Percentiles rank a stretch among this genome's conserved stretches.
Conservation (phyloP, 2,329 filamentous ascomycete species). For the Cordyceps cateniannulata region DNA sequence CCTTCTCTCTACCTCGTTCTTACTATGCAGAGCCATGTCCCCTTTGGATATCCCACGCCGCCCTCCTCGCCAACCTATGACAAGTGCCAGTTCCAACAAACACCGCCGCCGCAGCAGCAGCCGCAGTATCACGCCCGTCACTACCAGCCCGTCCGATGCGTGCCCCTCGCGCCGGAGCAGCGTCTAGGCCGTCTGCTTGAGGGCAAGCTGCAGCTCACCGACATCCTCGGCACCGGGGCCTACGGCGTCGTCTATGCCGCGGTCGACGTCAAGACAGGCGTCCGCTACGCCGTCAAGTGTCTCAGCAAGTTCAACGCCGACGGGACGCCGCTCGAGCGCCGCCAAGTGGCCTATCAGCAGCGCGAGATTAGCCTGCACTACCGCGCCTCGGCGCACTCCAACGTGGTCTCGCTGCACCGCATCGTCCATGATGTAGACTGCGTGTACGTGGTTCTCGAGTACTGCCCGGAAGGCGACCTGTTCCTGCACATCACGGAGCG, state of each 20-base stretch:
- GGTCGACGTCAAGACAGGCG: conserved; percentile 72
- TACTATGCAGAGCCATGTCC: conserved; percentile 56
- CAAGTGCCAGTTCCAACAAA: conserved; percentile 38
- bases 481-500: conserved; percentile 97
- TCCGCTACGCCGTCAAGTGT: conserved; percentile 91
- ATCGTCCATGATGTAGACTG: conserved; percentile 89
- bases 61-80: conserved; percentile 51
- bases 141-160: conserved; percentile 38
- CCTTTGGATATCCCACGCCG: conserved; percentile 51
- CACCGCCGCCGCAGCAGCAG: conserved; percentile 27
- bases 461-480: conserved; percentile 91
- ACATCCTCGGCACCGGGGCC: conserved; percentile 84
- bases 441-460: conserved; percentile 94
- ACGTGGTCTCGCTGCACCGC: conserved; percentile 89
- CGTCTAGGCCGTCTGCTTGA: conserved; percentile 79
- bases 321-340: conserved; percentile 66
- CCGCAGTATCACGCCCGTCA: conserved; percentile 35
- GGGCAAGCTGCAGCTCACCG: conserved; percentile 73
- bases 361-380: conserved; percentile 91
- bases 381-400: conserved; percentile 78
- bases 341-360: conserved; percentile 85
- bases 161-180: conserved; percentile 68
- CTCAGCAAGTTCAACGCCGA: conserved; percentile 81
- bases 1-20: conserved; percentile 25
- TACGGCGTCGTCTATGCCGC: conserved; percentile 96